A percentile compares a stretch with the other conserved stretches of the same genome.
phyloP scores from a whole-genome alignment of 2,329 filamentous ascomycete genomes.

The Aspergillus fumigatus region DNA sequence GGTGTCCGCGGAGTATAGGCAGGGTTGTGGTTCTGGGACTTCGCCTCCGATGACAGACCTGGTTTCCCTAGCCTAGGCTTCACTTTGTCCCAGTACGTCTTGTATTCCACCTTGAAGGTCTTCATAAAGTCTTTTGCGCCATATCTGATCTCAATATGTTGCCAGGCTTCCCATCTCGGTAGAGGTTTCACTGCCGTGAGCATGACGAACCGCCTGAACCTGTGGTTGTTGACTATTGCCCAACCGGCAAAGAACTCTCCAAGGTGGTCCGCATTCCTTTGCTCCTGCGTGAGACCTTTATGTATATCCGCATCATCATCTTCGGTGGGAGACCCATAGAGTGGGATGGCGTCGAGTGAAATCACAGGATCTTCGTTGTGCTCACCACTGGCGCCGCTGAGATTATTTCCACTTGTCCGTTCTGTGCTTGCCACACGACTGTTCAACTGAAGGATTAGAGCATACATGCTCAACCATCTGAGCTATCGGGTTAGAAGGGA shows the following conservation, averaged over 20 bases:
- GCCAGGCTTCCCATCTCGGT: constrained; percentile 27
- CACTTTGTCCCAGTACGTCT: constrained; percentile 11
- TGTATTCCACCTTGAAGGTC: constrained; percentile 11
- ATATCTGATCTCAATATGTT: constrained; percentile 20
- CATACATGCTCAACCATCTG: constrained; percentile 25
- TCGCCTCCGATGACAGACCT: background rate
- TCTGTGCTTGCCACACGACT: background rate
- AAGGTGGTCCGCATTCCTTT: constrained; percentile 33
- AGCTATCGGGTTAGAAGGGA: background rate
- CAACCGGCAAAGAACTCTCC: constrained; percentile 38
- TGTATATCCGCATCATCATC: constrained; percentile 20
- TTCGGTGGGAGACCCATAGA: constrained; percentile 26
- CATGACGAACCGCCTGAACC: constrained; percentile 30
- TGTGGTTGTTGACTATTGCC: constrained; percentile 27
- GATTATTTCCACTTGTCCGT: constrained; percentile 2
- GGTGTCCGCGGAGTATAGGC: constrained; percentile 14
- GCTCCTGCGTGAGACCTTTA: constrained; percentile 21
- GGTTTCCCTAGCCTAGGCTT: background rate
- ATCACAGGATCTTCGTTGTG: constrained; percentile 24
- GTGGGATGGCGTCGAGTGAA: constrained; percentile 22
- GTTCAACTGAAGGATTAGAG: constrained; percentile 21
- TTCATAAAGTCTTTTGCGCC: constrained; percentile 12
- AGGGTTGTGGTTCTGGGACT: background rate
- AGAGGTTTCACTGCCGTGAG: constrained; percentile 21
- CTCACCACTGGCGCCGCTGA: constrained; percentile 22